Base-by-base conservation (phyloP, 2,329 filamentous ascomycete species). In the Nemania serpens region DNA sequence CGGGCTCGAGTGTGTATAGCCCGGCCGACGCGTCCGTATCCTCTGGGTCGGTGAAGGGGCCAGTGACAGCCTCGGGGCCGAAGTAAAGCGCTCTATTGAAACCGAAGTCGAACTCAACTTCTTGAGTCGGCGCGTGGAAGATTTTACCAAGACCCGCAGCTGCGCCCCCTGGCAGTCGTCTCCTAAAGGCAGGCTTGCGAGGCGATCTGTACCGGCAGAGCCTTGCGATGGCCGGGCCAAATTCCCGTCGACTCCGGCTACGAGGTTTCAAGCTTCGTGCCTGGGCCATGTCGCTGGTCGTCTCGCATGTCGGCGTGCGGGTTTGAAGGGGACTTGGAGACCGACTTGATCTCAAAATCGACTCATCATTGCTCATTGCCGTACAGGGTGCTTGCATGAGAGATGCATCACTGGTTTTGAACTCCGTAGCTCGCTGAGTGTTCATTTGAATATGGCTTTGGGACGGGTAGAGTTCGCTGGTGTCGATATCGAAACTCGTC, bases 1-100 rank as follows among this genome's bases (percentile, higher is more conserved):
- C 25, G 25, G 25, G 25, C 4, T 47, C 18, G 17, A 13, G 6
- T 3, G 12, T 10, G 10, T 17, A 12, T 25, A 39, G 48, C 5
- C 12, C 22, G 1, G 36, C 41, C 1, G 51, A 12, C 20, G 52
- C 46, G 11, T 43, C 58, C 2, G 11, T 34, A 25, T 59, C 56
- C 15, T 37, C 62, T 12, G n/a, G 29, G 22, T 63, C 60, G 20
- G 60, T 63, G 22, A 63, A 65, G 12, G 59, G 63, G 13, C 60
- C 63, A 15, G 6, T 39, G 15, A 63, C 56, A 15, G 63, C 59
- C 9, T 55, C 57, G 13, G 63, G 63, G 2, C 59, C 63, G 10
- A 55, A 60, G 37, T 65, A 65, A 20, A 60, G 54, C 17, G 60
- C 41, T 3, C 36, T 59, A 36, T 46, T 60, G 46, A 58, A 49